A percentile compares a stretch with the other conserved stretches of the same genome.
These are phyloP conservation scores for Sungouiella thailandica DNA, from an alignment of 805 yeast species.

Conservation along the genomic window DNA sequence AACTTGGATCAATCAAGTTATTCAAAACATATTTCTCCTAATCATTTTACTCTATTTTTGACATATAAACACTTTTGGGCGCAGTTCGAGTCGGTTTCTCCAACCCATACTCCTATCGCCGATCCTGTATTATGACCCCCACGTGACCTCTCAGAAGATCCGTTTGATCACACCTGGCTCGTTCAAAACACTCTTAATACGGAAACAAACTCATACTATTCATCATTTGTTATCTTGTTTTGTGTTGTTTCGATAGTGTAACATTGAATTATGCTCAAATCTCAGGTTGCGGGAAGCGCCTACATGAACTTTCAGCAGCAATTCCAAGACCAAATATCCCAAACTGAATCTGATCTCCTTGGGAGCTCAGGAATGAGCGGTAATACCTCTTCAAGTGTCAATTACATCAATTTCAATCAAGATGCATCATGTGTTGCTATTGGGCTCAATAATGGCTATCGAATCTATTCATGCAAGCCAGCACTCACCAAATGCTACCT, in stretches of 20 bases:
- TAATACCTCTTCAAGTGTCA: conserved; percentile 16
- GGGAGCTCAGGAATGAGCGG: neutral
- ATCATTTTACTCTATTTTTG: too few species aligned
- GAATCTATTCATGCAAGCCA: conserved; percentile 84
- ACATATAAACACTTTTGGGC: too few species aligned
- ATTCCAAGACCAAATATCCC: neutral
- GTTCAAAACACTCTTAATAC: too few species aligned
- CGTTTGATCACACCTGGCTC: too few species aligned
- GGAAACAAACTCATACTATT: too few species aligned
- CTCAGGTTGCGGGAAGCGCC: conserved; percentile 2
- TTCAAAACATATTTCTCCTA: too few species aligned
- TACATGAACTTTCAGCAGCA: conserved; percentile 2
- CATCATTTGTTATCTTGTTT: too few species aligned
- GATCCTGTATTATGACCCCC: too few species aligned
- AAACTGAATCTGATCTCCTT: neutral
- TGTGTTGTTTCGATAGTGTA: too few species aligned
- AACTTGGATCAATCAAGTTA: neutral
- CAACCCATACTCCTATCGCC: too few species aligned
- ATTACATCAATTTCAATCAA: conserved; percentile 68
- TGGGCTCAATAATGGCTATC: conserved; percentile 61
- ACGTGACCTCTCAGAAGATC: too few species aligned
- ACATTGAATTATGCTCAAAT: conserved; percentile 3
- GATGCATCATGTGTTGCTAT: conserved; percentile 79
- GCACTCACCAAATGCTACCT: conserved; percentile 48
- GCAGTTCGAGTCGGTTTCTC: too few species aligned